Conservation (phyloP, 108 stramenopile species). For the Nitzschia putrida region DNA sequence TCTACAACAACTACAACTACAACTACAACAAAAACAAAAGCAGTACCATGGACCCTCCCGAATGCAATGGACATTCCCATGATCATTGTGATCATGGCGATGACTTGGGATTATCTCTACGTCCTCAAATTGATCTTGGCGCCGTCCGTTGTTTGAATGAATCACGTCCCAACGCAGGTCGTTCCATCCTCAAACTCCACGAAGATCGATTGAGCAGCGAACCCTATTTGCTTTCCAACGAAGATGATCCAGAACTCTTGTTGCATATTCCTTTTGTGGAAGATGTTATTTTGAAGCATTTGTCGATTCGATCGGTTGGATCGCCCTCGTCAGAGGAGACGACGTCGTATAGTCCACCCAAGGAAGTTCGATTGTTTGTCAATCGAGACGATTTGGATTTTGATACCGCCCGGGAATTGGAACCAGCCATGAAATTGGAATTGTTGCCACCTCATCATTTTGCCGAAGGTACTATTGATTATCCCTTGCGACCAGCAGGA, state of each 20-base stretch:
- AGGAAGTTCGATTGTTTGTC: conserved; percentile 61
- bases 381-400: conserved; percentile 84
- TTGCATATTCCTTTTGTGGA: conserved; percentile 79
- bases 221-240: conserved; percentile 64
- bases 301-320: conserved; percentile 46
- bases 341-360: conserved; percentile 48
- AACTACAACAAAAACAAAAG: no score
- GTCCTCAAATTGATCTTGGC: conserved; percentile 67
- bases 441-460: conserved; percentile 72
- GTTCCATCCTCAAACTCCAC: conserved; percentile 69
- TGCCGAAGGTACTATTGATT: conserved; percentile 78
- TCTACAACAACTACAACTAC: no score
- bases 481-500: conserved; percentile 81
- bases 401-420: conserved; percentile 77
- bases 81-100: conserved; percentile 76
- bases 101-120: conserved; percentile 70
- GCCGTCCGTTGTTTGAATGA: conserved; percentile 79
- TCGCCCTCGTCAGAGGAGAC: neutral
- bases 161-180: conserved; percentile 53
- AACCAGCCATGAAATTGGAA: conserved; percentile 53
- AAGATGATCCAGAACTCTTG: conserved; percentile 82
- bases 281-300: conserved; percentile 63
- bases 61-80: conserved; percentile 81
- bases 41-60: conserved; percentile 45
- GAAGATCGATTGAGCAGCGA: conserved; percentile 64